A percentile compares a stretch with the other conserved stretches of the same genome.
These are phyloP conservation scores for Wallacemonas collosoma DNA, from an alignment of 208 protist species.

Conservation along the genomic window DNA sequence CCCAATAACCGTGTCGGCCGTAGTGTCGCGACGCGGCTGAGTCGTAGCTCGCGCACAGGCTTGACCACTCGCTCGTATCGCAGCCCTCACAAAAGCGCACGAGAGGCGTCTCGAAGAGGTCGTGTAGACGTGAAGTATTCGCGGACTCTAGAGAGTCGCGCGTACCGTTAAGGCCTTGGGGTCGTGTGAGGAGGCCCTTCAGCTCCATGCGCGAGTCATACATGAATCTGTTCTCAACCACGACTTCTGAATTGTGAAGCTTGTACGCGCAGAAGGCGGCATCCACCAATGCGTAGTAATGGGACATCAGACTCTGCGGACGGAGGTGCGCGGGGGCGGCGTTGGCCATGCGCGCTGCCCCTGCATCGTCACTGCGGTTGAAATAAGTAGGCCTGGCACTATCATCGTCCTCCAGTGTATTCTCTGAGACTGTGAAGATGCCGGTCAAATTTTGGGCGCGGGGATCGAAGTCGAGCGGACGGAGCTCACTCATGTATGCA, in stretches of 20 bases:
- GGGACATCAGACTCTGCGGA: conserved; percentile 13
- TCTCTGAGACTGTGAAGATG: background rate
- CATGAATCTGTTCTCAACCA: conserved; percentile 26
- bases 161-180: background rate
- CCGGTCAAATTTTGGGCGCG: background rate
- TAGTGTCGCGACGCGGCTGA: conserved; percentile 21
- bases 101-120: conserved; percentile 49
- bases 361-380: conserved; percentile 23
- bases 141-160: background rate
- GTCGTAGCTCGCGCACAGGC: conserved; percentile 25
- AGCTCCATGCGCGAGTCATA: conserved; percentile 11
- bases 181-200: background rate
- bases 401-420: background rate
- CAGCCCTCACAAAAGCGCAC: conserved; percentile 49
- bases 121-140: conserved; percentile 20
- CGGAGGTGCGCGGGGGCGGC: no score
- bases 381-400: conserved; percentile 19
- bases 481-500: background rate
- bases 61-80: conserved; percentile 11
- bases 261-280: conserved; percentile 51
- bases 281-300: conserved; percentile 9
- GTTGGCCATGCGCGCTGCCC: background rate
- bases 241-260: conserved; percentile 28
- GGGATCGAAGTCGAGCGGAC: background rate
- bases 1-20: conserved; percentile 54